Base-by-base conservation (phyloP, 805 yeast genomes). In the Teunomyces aglyptinius region DNA sequence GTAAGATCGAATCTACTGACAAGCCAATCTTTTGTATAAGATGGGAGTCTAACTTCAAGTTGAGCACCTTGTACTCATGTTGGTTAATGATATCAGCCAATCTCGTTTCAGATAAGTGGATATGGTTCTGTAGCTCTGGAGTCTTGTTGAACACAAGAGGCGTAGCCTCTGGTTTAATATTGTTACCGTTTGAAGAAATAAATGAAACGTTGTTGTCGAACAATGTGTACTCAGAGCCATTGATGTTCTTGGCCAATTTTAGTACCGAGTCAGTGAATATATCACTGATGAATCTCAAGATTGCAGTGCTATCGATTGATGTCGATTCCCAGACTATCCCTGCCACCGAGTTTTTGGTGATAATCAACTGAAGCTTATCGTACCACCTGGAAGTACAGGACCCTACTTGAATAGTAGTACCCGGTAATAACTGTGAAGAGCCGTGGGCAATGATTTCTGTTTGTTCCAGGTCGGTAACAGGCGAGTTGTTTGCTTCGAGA, bases 271-370 rank as follows among this genome's bases (percentile, higher is more conserved):
- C 85, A 1, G 85, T 78, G 56, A 78, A 80, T 41, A 80, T 75
- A 54, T 80, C 85, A 58, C 81, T 70, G 47, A 80, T 73, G 52
- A 78, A 80, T 41, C 85, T 60, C 48, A 80, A 63, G 34, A 80
- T 81, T 1, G 83, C 76, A 3, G 84, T 80, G 42, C 80, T 75
- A 58, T 80, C 85, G 77, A 78, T 78, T 18, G 78, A 71, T 2
- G 81, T 70, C 10, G 80, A 74, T 51, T 81, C 84, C 78, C 83
- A 80, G 16, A 78, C 79, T 42, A 80, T 70, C 3, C 83, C 85
- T 1, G 82, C 83, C 18, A 78, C 80, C 0, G 83, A 74, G 58
- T 80, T 80, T 34, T 70, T 65, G 3, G 83, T 77, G 7, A 80
- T 74, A 13, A 80, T 68, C 42, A 80, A 59, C 55, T 80, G 82